phyloP scores from a whole-genome alignment of 2,329 filamentous ascomycete species.

The Colletotrichum tropicicola region DNA sequence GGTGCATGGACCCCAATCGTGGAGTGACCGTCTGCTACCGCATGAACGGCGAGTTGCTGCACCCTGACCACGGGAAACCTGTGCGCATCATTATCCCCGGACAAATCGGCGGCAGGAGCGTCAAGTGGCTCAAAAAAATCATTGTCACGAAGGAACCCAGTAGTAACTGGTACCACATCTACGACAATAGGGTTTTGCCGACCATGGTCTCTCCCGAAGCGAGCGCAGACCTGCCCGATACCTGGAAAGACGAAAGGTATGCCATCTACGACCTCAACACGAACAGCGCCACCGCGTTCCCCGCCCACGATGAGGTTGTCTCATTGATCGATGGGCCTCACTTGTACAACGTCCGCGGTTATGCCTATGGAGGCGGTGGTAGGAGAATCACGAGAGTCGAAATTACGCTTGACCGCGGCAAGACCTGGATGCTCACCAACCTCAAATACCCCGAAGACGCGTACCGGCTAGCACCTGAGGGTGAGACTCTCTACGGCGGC shows the following conservation, averaged over 20 bases:
- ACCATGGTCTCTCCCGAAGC: slow-evolving; percentile 87
- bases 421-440: slow-evolving; percentile 79
- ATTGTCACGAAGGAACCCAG: slow-evolving; percentile 82
- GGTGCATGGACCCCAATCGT: slow-evolving; percentile 83
- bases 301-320: slow-evolving; percentile 79
- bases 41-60: slow-evolving; percentile 87
- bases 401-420: slow-evolving; percentile 83
- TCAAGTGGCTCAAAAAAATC: slow-evolving; percentile 90
- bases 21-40: slow-evolving; percentile 89
- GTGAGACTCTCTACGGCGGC: slow-evolving; percentile 76
- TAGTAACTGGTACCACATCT: slow-evolving; percentile 95
- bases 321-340: slow-evolving; percentile 46
- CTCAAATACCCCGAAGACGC: slow-evolving; percentile 87
- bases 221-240: slow-evolving; percentile 75
- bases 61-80: slow-evolving; percentile 87
- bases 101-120: slow-evolving; percentile 90
- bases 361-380: slow-evolving; percentile 91
- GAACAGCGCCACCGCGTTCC: slow-evolving; percentile 84
- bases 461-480: slow-evolving; percentile 71
- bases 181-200: slow-evolving; percentile 90
- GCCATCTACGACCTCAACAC: slow-evolving; percentile 92
- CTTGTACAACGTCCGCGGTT: slow-evolving; percentile 76
- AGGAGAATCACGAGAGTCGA: slow-evolving; percentile 84
- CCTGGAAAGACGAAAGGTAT: slow-evolving; percentile 90
- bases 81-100: slow-evolving; percentile 86